Evolutionary conservation across 2,329 filamentous ascomycete genomes (phyloP).

Genomic region (Fusarium euwallaceae): DNA sequence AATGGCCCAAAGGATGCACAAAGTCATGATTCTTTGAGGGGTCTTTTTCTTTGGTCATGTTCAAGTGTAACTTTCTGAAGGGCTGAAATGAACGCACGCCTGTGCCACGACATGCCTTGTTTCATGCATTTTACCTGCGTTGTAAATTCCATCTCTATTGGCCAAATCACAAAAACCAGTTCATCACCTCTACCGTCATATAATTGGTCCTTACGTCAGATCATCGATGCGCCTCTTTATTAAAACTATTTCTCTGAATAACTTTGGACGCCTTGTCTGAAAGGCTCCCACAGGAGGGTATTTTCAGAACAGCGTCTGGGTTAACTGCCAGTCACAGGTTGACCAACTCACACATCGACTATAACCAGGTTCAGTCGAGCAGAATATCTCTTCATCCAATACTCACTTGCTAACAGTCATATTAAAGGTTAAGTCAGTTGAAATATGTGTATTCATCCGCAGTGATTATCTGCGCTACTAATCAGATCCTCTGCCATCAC

Average conservation of each 20-base stretch:
- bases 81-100: not conserved
- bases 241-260: not conserved
- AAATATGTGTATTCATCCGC: not conserved
- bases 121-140: not conserved
- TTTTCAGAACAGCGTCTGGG: not conserved
- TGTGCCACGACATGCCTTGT: not conserved
- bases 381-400: not conserved
- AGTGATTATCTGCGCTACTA: not conserved
- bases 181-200: not conserved
- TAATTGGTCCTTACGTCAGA: not conserved
- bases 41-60: not conserved
- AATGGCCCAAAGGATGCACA: not conserved
- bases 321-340: not conserved
- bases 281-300: not conserved
- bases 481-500: not conserved
- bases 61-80: not conserved
- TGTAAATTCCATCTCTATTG: not conserved
- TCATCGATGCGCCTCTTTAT: not conserved
- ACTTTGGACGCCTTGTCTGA: not conserved
- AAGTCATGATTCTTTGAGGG: not conserved
- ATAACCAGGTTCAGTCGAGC: not conserved
- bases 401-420: not conserved
- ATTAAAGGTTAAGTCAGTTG: not conserved
- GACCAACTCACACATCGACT: not conserved
- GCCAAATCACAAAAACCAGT: not conserved